Percentiles rank a stretch among this genome's conserved stretches.
Conservation (phyloP, 2,329 filamentous ascomycete species). For the Hypoxylon sp. region DNA sequence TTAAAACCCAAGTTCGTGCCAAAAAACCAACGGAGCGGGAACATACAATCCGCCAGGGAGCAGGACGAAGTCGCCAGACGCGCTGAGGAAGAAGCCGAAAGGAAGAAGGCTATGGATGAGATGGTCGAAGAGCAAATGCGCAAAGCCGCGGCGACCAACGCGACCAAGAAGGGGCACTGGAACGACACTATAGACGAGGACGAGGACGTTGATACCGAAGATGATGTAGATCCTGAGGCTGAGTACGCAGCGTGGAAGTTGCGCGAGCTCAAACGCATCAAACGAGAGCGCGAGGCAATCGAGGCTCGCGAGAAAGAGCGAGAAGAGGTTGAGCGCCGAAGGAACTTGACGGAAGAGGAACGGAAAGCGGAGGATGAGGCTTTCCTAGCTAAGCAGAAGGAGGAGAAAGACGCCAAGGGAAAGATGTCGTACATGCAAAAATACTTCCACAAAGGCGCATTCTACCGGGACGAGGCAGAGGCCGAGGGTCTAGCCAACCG, state of each 20-base stretch:
- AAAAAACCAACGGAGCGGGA: slow-evolving; percentile 66
- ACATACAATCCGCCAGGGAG: slow-evolving; percentile 33
- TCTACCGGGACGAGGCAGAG: slow-evolving; percentile 87
- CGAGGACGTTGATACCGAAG: slow-evolving; percentile 88
- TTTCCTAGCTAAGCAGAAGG: slow-evolving; percentile 82
- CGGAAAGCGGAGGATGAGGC: slow-evolving; percentile 86
- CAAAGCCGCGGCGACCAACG: slow-evolving; percentile 81
- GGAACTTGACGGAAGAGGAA: slow-evolving; percentile 89
- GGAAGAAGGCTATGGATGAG: slow-evolving; percentile 80
- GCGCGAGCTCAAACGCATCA: slow-evolving; percentile 89
- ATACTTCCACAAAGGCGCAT: slow-evolving; percentile 97
- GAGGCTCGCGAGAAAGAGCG: slow-evolving; percentile 86
- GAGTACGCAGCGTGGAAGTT: slow-evolving; percentile 95
- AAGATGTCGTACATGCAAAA: slow-evolving; percentile 94
- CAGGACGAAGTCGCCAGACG: slow-evolving; percentile 45
- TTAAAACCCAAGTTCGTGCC: slow-evolving; percentile 75
- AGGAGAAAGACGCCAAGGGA: slow-evolving; percentile 82
- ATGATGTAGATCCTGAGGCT: slow-evolving; percentile 87
- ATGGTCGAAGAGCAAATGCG: slow-evolving; percentile 91
- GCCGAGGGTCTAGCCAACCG: slow-evolving; percentile 82
- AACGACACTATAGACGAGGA: slow-evolving; percentile 79
- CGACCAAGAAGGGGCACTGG: slow-evolving; percentile 86
- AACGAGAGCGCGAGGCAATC: slow-evolving; percentile 87
- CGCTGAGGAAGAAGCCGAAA: slow-evolving; percentile 65
- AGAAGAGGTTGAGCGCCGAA: slow-evolving; percentile 89